Base-by-base conservation (phyloP, 371 early-diverging fungal genomes). In the Mucor irregularis region DNA sequence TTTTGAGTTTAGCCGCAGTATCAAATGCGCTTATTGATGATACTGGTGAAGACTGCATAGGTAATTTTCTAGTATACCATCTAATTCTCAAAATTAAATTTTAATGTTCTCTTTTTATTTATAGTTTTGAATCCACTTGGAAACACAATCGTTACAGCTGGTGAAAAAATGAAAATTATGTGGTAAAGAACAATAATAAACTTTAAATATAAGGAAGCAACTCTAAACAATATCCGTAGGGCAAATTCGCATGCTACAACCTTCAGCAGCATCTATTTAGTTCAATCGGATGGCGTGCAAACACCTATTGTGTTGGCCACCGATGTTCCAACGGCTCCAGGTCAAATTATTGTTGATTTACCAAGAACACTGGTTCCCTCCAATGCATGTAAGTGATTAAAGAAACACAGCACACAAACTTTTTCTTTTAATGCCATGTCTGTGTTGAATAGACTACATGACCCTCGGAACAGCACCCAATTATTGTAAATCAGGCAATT, bases 371-470 rank as follows among this genome's bases (percentile, higher is more conserved):
- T 64, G 10, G 29, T 49, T 21, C 65, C 65, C 13, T 64, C 65
- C 11, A 59, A 59, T 37, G 65, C 65, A 22, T 64, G 62, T 39
- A 62, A 51, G 47, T 47, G 24, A n/a, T n/a, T n/a, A n/a, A n/a
- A n/a, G 5, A 16, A 6, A 13, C 28, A 31, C 14, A 51, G 40
- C 19, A 29, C 10, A 29, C 2, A 26, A 40, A 19, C 4, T 7
- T 22, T n/a, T n/a, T n/a, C n/a, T n/a, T n/a, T n/a, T n/a, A n/a
- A n/a, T n/a, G n/a, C n/a, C n/a, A n/a, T n/a, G n/a, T n/a, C n/a
- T n/a, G n/a, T n/a, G n/a, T n/a, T n/a, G n/a, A n/a, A 28, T 49
- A 62, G 62, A 65, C 28, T 60, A 52, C 25, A 60, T 65, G 65
- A 65, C 61, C 5, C 34, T 65, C 7, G 65, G 65, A 10, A 14